These are phyloP conservation scores for Margaritispora aquatica DNA, from an alignment of 495 filamentous ascomycete genomes.

Conservation along the genomic window DNA sequence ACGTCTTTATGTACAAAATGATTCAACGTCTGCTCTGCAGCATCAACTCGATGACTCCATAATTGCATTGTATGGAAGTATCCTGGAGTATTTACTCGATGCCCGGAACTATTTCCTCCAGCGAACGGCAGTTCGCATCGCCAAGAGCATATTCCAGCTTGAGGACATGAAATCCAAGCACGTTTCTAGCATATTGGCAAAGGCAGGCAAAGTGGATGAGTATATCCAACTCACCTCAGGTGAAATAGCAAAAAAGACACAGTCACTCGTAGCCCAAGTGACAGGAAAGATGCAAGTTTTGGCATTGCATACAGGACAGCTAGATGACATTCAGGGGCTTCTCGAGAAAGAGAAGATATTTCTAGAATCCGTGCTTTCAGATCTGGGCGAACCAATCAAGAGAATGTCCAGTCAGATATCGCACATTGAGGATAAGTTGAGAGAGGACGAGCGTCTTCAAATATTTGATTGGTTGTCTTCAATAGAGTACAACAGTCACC, in stretches of 20 bases:
- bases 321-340: background rate
- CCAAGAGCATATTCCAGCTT: constrained; percentile 7
- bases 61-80: constrained; percentile 1
- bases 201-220: background rate
- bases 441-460: constrained; percentile 9
- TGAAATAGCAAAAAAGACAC: background rate
- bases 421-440: constrained; percentile 19
- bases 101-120: constrained; percentile 1
- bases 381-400: constrained; percentile 7
- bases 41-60: background rate
- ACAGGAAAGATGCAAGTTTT: background rate
- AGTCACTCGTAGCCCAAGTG: background rate
- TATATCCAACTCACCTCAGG: background rate
- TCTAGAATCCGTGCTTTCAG: background rate
- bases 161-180: constrained; percentile 1
- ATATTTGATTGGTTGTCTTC: constrained; percentile 7
- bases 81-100: constrained; percentile 3
- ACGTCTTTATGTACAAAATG: constrained; percentile 10
- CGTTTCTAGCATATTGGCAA: background rate
- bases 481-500: background rate
- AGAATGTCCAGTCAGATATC: constrained; percentile 13
- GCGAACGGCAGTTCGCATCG: background rate
- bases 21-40: background rate
- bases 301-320: background rate
- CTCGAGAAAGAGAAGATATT: background rate